phyloP scores from a whole-genome alignment of 202 grass and related monocot species.

The Hordeum pubiflorum region DNA sequence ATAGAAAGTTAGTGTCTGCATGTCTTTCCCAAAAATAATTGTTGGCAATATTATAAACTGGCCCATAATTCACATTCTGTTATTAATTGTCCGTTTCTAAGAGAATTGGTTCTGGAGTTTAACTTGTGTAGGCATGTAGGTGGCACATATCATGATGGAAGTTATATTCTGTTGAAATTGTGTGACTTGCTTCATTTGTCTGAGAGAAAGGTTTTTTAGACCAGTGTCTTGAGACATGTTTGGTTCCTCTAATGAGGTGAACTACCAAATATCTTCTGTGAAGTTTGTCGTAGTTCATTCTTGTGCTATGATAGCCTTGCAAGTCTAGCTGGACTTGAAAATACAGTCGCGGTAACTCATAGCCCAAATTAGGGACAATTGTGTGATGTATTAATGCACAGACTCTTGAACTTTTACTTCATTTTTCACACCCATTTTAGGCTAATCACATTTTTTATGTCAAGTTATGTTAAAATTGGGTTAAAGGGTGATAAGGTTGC shows the following conservation, averaged over 20 bases:
- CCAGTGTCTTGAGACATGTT: background rate
- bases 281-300: conserved; percentile 1
- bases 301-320: background rate
- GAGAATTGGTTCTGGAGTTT: background rate
- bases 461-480: background rate
- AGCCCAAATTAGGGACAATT: background rate
- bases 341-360: background rate
- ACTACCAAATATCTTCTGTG: background rate
- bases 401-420: background rate
- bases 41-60: background rate
- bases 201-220: conserved; percentile 1
- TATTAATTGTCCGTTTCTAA: background rate
- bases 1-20: conserved; percentile 22
- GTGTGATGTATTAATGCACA: background rate
- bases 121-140: background rate
- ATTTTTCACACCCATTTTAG: background rate
- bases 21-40: background rate
- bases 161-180: conserved; percentile 1
- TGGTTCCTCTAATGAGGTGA: background rate
- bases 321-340: background rate
- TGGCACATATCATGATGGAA: background rate
- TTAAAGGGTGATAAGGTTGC: background rate
- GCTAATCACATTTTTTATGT: background rate
- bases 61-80: background rate
- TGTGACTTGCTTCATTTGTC: background rate